Evolutionary conservation across 1,284 basidiomycete species (phyloP).

Genomic region (Leccinum subspadiceum): DNA sequence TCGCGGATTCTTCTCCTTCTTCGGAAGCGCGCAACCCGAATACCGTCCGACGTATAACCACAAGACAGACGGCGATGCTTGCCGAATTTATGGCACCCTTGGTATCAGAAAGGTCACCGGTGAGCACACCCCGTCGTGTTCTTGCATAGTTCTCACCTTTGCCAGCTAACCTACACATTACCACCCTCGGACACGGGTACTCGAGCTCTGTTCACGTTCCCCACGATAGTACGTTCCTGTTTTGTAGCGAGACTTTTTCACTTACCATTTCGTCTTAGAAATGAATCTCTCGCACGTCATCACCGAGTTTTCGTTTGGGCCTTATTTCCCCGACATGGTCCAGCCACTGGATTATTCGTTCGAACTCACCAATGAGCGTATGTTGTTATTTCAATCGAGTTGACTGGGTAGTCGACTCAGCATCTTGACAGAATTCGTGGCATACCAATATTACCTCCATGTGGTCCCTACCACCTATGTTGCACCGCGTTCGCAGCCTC

Average conservation of each 20-base stretch:
- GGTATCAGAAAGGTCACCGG: constrained; percentile 89
- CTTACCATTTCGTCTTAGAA: constrained; percentile 43
- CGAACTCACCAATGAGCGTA: constrained; percentile 79
- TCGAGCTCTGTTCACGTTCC: constrained; percentile 84
- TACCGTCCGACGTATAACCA: constrained; percentile 76
- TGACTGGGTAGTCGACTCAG: not conserved
- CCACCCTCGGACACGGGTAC: constrained; percentile 94
- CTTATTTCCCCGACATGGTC: constrained; percentile 92
- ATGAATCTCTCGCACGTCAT: constrained; percentile 98
- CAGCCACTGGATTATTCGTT: constrained; percentile 93
- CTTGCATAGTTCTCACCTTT: not conserved
- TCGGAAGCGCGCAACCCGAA: constrained; percentile 41
- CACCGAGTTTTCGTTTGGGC: constrained; percentile 95
- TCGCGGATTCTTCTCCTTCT: constrained; percentile 64
- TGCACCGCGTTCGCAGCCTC: constrained; percentile 55
- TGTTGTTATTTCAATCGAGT: constrained; percentile 32
- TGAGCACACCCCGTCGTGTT: constrained; percentile 23
- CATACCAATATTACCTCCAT: constrained; percentile 95
- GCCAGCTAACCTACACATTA: constrained; percentile 82
- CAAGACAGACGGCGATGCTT: constrained; percentile 65
- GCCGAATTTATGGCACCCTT: constrained; percentile 84
- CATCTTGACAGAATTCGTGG: constrained; percentile 68
- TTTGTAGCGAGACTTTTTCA: not conserved
- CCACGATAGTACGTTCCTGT: constrained; percentile 62
- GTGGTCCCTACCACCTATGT: constrained; percentile 95